Conservation (phyloP, 306 rosid genomes). For the Calophaca sinica region DNA sequence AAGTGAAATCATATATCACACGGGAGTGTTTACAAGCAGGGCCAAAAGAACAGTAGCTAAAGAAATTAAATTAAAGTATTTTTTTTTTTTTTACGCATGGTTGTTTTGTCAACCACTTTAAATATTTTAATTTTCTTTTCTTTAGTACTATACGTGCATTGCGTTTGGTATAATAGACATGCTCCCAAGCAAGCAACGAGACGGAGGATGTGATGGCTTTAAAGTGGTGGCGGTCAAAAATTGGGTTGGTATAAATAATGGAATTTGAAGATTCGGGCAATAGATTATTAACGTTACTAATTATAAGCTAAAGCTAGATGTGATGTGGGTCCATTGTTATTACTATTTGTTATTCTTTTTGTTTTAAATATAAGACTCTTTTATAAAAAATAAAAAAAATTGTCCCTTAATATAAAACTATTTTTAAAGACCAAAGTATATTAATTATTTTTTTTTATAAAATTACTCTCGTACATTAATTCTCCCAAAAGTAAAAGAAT, state of each 20-base stretch:
- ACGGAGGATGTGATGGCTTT: slow-evolving; percentile 18
- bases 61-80: too few species aligned
- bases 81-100: slow-evolving; percentile 29
- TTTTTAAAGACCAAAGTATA: too few species aligned
- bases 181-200: slow-evolving; percentile 42
- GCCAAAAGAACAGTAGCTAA: slow-evolving; percentile 38
- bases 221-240: slow-evolving; percentile 28
- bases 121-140: slow-evolving; percentile 23
- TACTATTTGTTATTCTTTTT: neutral
- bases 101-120: slow-evolving; percentile 28
- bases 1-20: slow-evolving; percentile 20
- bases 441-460: too few species aligned
- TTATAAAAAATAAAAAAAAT: too few species aligned
- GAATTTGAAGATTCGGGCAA: slow-evolving; percentile 33
- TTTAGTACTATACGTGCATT: neutral
- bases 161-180: slow-evolving; percentile 26
- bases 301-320: slow-evolving; percentile 13
- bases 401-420: too few species aligned
- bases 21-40: slow-evolving; percentile 16
- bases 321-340: slow-evolving; percentile 38
- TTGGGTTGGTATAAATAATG: neutral
- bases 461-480: too few species aligned
- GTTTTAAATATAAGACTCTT: too few species aligned
- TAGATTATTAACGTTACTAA: slow-evolving; percentile 1
- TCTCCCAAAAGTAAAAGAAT: too few species aligned